Base-by-base conservation (phyloP, 257 asterid species). In the Avicennia marina region DNA sequence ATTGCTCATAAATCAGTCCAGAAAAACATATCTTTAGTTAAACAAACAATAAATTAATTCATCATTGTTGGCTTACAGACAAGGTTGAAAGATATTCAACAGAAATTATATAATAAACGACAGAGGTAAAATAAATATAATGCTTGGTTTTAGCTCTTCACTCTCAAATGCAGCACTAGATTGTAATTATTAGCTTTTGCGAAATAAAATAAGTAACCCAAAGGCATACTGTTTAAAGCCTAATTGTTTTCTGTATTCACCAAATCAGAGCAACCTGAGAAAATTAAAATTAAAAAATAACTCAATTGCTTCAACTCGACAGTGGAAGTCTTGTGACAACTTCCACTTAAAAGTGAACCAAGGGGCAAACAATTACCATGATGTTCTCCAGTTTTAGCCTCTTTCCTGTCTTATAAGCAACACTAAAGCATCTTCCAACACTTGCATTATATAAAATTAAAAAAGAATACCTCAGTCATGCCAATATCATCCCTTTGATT, bases 291-390 rank as follows among this genome's bases (percentile, higher is more conserved):
- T 0, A 26, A 45, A 22, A 49, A 53, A 51, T 34, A 45, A 34
- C 58, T 22, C 24, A 42, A 36, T 34, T 44, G 49, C 38, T 15
- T 52, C 22, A 41, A 58, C 36, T 70, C 49, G 73, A 44, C 11
- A 66, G 77, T 77, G 85, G 85, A 76, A 77, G 53, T 69, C 72
- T 55, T 58, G 47, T 65, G 63, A 59, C 82, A 65, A 53, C 64
- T 60, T 70, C 83, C 87, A 77, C 79, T 73, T 27, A 62, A 60
- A 65, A 66, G 27, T 65, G 71, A 51, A 61, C 62, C 52, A 69
- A 62, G 10, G 43, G 52, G 34, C 17, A 65, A 60, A 44, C 21
- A 36, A 46, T 25, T 68, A 58, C 32, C 38, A 22, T 31, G 47
- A 25, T 39, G 56, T 46, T 56, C 18, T 56, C 53, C 52, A 39